Evolutionary conservation across 108 stramenopile species (phyloP).

Genomic region (Tribonema minus): DNA sequence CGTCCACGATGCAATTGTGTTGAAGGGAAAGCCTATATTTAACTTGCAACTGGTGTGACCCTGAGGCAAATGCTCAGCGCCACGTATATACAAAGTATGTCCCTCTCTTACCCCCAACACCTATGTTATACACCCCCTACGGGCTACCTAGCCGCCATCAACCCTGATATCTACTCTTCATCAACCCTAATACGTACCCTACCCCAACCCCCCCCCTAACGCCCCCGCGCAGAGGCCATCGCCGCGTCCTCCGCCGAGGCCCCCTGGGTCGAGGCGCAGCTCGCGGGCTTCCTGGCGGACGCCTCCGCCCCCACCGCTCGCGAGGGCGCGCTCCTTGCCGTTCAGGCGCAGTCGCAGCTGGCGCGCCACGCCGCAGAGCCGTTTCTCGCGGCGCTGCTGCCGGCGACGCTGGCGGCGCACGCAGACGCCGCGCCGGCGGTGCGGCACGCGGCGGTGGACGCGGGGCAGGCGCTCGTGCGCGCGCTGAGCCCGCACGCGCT

Average conservation of each 20-base stretch:
- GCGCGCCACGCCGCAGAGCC: constrained; percentile 15
- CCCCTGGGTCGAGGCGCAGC: constrained; percentile 42
- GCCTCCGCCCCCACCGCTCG: neutral
- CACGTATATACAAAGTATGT: no score
- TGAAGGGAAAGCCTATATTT: no score
- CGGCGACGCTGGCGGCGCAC: constrained; percentile 15
- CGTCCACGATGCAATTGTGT: no score
- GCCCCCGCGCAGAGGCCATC: constrained; percentile 2
- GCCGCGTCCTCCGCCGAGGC: constrained; percentile 19
- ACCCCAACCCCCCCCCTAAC: no score
- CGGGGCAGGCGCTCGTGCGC: constrained; percentile 13
- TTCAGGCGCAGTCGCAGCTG: constrained; percentile 27
- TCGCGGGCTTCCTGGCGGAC: constrained; percentile 1
- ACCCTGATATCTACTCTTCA: no score
- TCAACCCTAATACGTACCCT: no score
- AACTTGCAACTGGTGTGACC: no score
- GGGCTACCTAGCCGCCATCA: no score
- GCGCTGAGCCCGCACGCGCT: constrained; percentile 18
- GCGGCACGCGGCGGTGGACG: constrained; percentile 15
- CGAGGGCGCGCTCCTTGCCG: constrained; percentile 24
- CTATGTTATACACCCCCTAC: no score
- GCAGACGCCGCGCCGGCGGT: constrained; percentile 16
- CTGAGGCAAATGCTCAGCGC: no score
- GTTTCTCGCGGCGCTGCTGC: constrained; percentile 12
- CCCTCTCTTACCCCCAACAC: no score